These are phyloP conservation scores for Fusarium musae DNA, from an alignment of 2,329 filamentous ascomycete species.

Conservation along the genomic window DNA sequence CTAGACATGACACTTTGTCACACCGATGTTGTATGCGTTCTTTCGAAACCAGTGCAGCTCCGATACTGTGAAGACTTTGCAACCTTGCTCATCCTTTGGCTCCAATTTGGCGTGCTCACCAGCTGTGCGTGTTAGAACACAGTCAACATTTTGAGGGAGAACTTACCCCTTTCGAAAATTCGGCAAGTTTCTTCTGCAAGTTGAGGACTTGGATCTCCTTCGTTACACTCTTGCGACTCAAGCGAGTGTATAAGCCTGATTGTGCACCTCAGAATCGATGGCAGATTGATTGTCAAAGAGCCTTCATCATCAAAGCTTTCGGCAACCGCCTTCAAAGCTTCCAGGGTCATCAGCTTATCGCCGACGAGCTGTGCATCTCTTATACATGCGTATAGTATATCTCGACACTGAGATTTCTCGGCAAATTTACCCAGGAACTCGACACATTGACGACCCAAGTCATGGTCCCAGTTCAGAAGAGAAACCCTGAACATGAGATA, in stretches of 20 bases:
- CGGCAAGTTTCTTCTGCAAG: conserved; percentile 64
- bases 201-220: not conserved
- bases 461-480: conserved; percentile 66
- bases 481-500: conserved; percentile 82
- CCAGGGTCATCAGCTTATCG: conserved; percentile 66
- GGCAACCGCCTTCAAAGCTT: conserved; percentile 50
- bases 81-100: conserved; percentile 53
- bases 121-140: conserved; percentile 37
- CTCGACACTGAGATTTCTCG: conserved; percentile 59
- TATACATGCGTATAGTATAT: conserved; percentile 82
- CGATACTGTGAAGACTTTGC: conserved; percentile 65
- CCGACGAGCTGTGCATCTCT: conserved; percentile 77
- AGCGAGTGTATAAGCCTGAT: conserved; percentile 62
- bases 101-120: conserved; percentile 47
- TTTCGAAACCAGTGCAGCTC: conserved; percentile 89
- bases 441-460: conserved; percentile 72
- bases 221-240: conserved; percentile 48
- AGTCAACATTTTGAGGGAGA: conserved; percentile 1
- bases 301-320: conserved; percentile 40
- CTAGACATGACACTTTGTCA: conserved; percentile 69
- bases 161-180: conserved; percentile 57
- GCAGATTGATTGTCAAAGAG: conserved; percentile 45
- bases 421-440: conserved; percentile 65
- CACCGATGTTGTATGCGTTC: conserved; percentile 81
- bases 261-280: conserved; percentile 59